Evolutionary conservation across 2,329 filamentous ascomycete genomes (phyloP).

Genomic region (Falciphora oryzae): DNA sequence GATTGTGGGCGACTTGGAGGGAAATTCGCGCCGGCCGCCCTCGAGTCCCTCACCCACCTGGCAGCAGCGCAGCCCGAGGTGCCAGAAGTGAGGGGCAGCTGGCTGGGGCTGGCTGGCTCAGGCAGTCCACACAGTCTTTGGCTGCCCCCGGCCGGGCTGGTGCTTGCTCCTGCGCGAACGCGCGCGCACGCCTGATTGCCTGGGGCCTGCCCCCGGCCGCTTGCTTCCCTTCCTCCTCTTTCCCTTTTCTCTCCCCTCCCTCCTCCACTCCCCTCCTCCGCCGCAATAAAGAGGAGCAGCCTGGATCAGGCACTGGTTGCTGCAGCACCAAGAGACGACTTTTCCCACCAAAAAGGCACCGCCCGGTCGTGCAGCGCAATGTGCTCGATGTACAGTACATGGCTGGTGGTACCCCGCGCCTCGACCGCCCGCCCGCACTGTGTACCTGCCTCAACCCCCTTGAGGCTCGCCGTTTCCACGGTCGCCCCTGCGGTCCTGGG

Average conservation of each 20-base stretch:
- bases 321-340: constrained; percentile 7
- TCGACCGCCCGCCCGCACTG: not conserved
- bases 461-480: not conserved
- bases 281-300: not conserved
- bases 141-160: constrained; percentile 3
- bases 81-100: constrained; percentile 11
- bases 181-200: constrained; percentile 1
- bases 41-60: constrained; percentile 2
- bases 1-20: constrained; percentile 44
- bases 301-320: not conserved
- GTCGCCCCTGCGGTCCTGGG: constrained; percentile 2
- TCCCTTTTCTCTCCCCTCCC: constrained; percentile 6
- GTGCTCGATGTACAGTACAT: constrained; percentile 8
- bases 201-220: not conserved
- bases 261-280: not conserved
- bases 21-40: constrained; percentile 1
- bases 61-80: constrained; percentile 4
- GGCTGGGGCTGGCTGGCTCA: constrained; percentile 12
- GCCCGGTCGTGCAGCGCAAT: not conserved
- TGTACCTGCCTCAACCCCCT: constrained; percentile 2
- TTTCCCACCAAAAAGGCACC: constrained; percentile 1
- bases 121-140: constrained; percentile 1
- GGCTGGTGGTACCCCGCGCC: not conserved
- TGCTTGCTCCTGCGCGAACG: constrained; percentile 4
- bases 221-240: not conserved